Evolutionary conservation across 768 basidiomycete genomes (phyloP).

Genomic region (Inosperma sp.): DNA sequence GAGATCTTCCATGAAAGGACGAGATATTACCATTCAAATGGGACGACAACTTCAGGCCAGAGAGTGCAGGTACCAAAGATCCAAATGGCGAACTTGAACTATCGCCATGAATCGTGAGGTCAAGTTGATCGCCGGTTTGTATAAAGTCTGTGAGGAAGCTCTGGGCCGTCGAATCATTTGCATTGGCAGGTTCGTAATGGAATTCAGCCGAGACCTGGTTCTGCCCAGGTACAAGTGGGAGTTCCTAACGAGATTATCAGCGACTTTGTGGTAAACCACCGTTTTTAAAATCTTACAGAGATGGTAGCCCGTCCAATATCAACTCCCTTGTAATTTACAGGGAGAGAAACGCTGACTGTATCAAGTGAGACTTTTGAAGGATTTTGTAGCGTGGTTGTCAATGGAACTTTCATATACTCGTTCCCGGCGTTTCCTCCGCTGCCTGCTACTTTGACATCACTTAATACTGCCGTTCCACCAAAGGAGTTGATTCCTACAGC

Average conservation of each 20-base stretch:
- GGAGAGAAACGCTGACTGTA: constrained; percentile 54
- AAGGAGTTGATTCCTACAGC: constrained; percentile 55
- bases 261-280: not conserved
- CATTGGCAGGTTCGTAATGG: constrained; percentile 59
- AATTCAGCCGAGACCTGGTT: constrained; percentile 56
- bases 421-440: constrained; percentile 61
- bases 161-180: constrained; percentile 63
- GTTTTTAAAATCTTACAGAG: constrained; percentile 35
- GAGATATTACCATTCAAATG: constrained; percentile 41
- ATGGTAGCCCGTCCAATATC: constrained; percentile 58
- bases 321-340: constrained; percentile 52
- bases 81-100: constrained; percentile 54
- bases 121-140: constrained; percentile 43
- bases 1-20: not conserved
- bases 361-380: constrained; percentile 64
- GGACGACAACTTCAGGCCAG: constrained; percentile 47
- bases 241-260: constrained; percentile 34
- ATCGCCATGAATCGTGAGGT: constrained; percentile 59
- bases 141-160: constrained; percentile 58
- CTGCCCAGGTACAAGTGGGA: constrained; percentile 54
- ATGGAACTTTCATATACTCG: constrained; percentile 52
- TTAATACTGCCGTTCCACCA: constrained; percentile 45
- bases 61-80: constrained; percentile 52
- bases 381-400: constrained; percentile 57
- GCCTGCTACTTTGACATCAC: constrained; percentile 56